Percentiles rank a stretch among this genome's conserved stretches.
phyloP scores from a whole-genome alignment of 495 filamentous ascomycete species.

The Neurospora cerealis region DNA sequence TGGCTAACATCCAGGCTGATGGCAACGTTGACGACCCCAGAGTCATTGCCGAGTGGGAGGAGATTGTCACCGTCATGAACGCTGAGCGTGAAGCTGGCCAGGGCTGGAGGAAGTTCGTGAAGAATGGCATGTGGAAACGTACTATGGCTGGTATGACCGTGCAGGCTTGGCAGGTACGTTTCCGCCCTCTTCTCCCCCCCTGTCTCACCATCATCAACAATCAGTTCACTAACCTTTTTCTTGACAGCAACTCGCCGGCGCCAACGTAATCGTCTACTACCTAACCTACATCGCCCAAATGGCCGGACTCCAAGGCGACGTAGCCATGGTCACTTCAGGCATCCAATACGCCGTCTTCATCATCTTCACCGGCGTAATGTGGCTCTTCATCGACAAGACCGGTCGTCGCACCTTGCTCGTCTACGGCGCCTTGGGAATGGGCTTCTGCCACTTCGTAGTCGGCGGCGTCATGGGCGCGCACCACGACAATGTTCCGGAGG shows the following conservation, averaged over 20 bases:
- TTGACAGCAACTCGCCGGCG: conserved; percentile 56
- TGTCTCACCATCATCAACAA: conserved; percentile 1
- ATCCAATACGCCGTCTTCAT: conserved; percentile 73
- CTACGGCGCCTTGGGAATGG: conserved; percentile 60
- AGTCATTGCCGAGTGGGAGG: conserved; percentile 64
- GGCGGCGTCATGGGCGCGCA: conserved; percentile 44
- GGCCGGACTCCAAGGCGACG: conserved; percentile 52
- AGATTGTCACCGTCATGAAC: conserved; percentile 50
- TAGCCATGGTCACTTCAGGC: conserved; percentile 56
- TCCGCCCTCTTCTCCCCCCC: neutral
- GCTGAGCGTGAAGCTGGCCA: conserved; percentile 44
- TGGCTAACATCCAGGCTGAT: conserved; percentile 60
- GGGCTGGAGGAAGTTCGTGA: conserved; percentile 51
- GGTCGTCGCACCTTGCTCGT: conserved; percentile 65
- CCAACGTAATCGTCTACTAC: conserved; percentile 63
- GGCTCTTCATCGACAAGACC: conserved; percentile 61
- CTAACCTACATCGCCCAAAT: conserved; percentile 65
- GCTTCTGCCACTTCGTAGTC: conserved; percentile 57
- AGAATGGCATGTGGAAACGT: conserved; percentile 60
- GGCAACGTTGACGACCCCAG: conserved; percentile 55
- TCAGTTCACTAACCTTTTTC: conserved; percentile 17
- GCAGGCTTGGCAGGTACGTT: conserved; percentile 39
- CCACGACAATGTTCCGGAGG: conserved; percentile 37
- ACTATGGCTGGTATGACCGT: conserved; percentile 60
- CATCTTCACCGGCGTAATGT: conserved; percentile 55